Evolutionary conservation across 768 basidiomycete genomes (phyloP).

Genomic region (Mycena vitilis): DNA sequence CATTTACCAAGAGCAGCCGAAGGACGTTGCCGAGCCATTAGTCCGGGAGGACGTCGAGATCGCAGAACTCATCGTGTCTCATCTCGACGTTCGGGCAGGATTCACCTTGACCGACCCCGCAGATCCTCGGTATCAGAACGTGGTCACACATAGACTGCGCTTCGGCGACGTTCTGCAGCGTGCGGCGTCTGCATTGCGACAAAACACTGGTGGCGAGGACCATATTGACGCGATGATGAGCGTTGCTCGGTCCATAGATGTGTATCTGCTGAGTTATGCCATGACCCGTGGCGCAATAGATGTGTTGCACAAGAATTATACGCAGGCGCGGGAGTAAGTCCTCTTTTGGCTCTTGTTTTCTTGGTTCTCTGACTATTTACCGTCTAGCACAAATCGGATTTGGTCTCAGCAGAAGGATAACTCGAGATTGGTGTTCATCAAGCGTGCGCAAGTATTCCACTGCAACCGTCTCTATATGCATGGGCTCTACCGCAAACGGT

Average conservation of each 20-base stretch:
- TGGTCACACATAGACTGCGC: slow-evolving; percentile 64
- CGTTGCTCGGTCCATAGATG: slow-evolving; percentile 79
- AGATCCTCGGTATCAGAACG: slow-evolving; percentile 80
- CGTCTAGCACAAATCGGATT: slow-evolving; percentile 67
- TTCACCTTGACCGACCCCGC: slow-evolving; percentile 78
- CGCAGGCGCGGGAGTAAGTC: slow-evolving; percentile 70
- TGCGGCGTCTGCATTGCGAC: slow-evolving; percentile 74
- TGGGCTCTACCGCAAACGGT: slow-evolving; percentile 77
- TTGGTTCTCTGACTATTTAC: slow-evolving; percentile 1
- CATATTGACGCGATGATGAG: slow-evolving; percentile 87
- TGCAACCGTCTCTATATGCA: slow-evolving; percentile 82
- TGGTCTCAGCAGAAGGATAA: slow-evolving; percentile 82
- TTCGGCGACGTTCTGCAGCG: slow-evolving; percentile 77
- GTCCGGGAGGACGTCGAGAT: slow-evolving; percentile 72
- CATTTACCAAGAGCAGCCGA: slow-evolving; percentile 67
- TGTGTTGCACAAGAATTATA: slow-evolving; percentile 74
- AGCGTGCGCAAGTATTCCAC: slow-evolving; percentile 84
- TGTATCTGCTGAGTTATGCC: slow-evolving; percentile 79
- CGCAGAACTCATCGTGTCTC: slow-evolving; percentile 74
- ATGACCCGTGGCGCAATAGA: slow-evolving; percentile 69
- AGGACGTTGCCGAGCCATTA: slow-evolving; percentile 68
- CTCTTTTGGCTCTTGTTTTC: background rate
- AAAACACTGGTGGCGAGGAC: slow-evolving; percentile 76
- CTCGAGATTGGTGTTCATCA: slow-evolving; percentile 78
- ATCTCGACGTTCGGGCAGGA: slow-evolving; percentile 77